Conservation (phyloP, 768 basidiomycete species). For the Boletellus ananas region DNA sequence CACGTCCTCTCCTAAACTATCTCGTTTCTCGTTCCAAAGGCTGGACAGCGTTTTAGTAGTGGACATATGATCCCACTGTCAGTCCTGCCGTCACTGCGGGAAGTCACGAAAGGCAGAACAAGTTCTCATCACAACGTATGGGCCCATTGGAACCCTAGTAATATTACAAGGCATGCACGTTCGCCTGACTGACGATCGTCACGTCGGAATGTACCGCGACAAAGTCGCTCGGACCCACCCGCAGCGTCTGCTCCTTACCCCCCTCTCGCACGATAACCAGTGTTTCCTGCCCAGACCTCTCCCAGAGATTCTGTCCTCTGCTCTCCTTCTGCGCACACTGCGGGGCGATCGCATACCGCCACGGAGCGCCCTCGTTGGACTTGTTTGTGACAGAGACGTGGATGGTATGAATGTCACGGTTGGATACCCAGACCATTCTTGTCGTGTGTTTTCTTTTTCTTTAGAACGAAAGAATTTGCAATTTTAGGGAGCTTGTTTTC, state of each 20-base stretch:
- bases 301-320: conserved; percentile 5
- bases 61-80: too few species aligned
- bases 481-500: neutral
- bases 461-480: neutral
- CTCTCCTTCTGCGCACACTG: neutral
- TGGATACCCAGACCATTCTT: conserved; percentile 1
- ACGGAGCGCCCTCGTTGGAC: conserved; percentile 1
- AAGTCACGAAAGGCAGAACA: neutral
- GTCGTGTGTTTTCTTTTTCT: neutral
- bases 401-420: neutral
- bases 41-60: too few species aligned
- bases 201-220: conserved; percentile 11
- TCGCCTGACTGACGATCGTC: conserved; percentile 10
- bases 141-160: neutral
- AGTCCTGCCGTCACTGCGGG: too few species aligned
- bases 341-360: neutral
- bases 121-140: neutral
- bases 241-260: conserved; percentile 10
- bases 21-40: too few species aligned
- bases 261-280: conserved; percentile 4
- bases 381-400: conserved; percentile 7
- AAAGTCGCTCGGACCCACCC: conserved; percentile 12
- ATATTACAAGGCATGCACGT: neutral
- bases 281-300: conserved; percentile 5
- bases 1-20: too few species aligned